Evolutionary conservation across 2,329 filamentous ascomycete genomes (phyloP), one percentile per base, ranked within the genome.

Genomic region (Emericellopsis cladophorae): DNA sequence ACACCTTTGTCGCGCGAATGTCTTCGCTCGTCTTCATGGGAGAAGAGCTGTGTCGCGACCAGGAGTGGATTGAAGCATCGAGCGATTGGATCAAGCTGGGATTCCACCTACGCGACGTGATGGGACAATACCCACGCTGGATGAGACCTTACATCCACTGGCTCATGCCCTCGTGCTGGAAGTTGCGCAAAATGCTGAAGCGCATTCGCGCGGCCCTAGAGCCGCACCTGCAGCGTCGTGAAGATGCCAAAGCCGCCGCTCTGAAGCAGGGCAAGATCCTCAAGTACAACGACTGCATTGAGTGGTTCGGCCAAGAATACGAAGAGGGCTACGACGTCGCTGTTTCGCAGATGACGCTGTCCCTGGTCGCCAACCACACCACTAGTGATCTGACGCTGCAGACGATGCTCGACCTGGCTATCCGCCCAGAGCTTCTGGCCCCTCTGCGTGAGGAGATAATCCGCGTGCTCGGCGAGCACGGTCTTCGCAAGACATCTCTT

Each of bases 331-430:
- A 26, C 24, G 24, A 26, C 24, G 24, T 26, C 7, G 34, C 11
- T 14, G 43, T 15, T 15, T 15, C 15, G 11, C 50, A 54, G 24
- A 44, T 54, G 4, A 39, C 46, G 0, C 40, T 54, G 4, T 46
- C 61, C 4, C 64, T 72, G 39, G 71, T 68, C 2, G 66, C 69
- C 12, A 72, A 74, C 33, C 71, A 76, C 53, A 76, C 71, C 2
- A 72, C 72, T 0, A 61, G 62, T n/a, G 49, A 53, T 35, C 40
- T 51, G 21, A 37, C 47, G 10, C 37, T 31, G 4, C 41, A 47
- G 32, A 42, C 45, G 9, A 34, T 53, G 16, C 26, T 44, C 2
- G 23, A 44, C 9, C 48, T 73, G 18, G 71, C 69, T 0, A 57
- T 61, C 10, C 58, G 64, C 29, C 51, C 54, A 11, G 51, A 54